phyloP scores from a whole-genome alignment of 2,329 filamentous ascomycete genomes.

The Ophiostoma novo-ulmi region DNA sequence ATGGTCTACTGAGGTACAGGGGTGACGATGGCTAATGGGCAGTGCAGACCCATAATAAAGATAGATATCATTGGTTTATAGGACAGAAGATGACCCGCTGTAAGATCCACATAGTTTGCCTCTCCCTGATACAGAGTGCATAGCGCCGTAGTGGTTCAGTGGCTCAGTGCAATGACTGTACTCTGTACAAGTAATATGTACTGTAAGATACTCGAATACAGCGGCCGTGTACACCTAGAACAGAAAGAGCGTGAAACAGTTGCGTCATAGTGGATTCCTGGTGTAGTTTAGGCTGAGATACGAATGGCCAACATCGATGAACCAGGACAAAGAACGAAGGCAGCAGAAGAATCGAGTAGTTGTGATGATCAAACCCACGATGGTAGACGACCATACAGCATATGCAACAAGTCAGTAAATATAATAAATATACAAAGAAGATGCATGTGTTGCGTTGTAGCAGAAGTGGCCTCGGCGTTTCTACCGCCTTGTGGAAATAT shows the following conservation, averaged over 20 bases:
- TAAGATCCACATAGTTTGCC: background rate
- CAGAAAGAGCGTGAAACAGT: background rate
- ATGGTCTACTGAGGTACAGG: slow-evolving; percentile 7
- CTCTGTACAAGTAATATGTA: background rate
- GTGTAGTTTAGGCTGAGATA: background rate
- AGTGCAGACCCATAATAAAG: background rate
- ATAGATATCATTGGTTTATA: background rate
- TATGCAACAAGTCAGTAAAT: background rate
- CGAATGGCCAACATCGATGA: background rate
- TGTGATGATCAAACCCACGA: background rate
- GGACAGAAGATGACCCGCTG: background rate
- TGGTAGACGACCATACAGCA: no score
- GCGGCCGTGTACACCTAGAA: background rate
- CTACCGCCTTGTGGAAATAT: background rate
- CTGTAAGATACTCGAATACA: background rate
- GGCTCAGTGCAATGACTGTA: background rate
- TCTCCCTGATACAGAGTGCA: background rate
- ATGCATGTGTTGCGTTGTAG: background rate
- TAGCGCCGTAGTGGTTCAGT: background rate
- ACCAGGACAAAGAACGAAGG: slow-evolving; percentile 3
- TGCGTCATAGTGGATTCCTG: slow-evolving; percentile 5
- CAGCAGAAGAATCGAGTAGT: background rate
- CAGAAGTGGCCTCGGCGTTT: background rate
- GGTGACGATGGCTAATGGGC: background rate
- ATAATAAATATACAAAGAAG: background rate